These are phyloP conservation scores for Oryza glumipatula DNA, from an alignment of 176 grass and related monocot genomes.

Conservation along the genomic window DNA sequence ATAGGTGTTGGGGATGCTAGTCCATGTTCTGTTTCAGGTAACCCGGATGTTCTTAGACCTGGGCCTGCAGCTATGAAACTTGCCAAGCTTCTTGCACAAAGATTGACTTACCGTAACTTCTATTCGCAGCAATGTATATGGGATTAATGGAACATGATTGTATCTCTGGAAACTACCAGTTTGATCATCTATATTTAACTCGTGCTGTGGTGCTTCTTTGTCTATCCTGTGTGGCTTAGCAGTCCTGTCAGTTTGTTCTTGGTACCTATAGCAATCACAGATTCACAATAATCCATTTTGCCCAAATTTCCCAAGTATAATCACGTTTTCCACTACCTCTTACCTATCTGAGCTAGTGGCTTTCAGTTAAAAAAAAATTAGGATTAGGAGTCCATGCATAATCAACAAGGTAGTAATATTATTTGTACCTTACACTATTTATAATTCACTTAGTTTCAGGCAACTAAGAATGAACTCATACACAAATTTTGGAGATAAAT, in stretches of 20 bases:
- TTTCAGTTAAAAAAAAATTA: background rate
- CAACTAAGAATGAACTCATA: background rate
- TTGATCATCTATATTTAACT: background rate
- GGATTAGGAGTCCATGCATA: background rate
- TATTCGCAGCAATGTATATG: conserved; percentile 80
- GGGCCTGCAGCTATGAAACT: conserved; percentile 64
- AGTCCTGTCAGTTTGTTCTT: background rate
- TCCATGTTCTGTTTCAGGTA: conserved; percentile 72
- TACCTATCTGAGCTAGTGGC: background rate
- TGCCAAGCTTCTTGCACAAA: conserved; percentile 59
- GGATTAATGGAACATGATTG: conserved; percentile 54
- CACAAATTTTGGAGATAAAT: background rate
- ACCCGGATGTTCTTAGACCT: conserved; percentile 78
- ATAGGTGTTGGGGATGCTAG: conserved; percentile 62
- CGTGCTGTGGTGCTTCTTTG: background rate
- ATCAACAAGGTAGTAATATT: background rate
- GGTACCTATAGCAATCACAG: background rate
- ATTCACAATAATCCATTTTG: background rate
- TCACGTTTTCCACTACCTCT: background rate
- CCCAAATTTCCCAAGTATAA: background rate
- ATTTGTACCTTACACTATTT: background rate
- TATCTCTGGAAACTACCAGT: background rate
- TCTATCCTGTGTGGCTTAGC: background rate
- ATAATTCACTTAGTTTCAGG: background rate
- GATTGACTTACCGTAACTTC: conserved; percentile 55